These are phyloP conservation scores for Puya raimondii DNA, from an alignment of 176 grass and related monocot genomes.

Conservation along the genomic window DNA sequence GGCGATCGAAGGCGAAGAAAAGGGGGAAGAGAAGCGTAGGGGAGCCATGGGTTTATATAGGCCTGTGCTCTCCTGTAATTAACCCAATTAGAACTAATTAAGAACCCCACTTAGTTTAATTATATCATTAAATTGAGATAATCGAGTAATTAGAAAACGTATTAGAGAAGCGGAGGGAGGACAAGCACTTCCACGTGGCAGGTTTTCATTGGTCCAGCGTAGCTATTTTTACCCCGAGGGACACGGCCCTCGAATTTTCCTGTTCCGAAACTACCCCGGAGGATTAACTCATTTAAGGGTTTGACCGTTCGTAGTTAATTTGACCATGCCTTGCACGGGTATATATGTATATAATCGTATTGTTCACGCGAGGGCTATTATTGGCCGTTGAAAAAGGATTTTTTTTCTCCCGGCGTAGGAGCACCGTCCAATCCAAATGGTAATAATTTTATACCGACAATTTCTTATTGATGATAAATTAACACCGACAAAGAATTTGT, in stretches of 20 bases:
- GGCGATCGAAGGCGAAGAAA: conserved; percentile 18
- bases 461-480: too few species aligned
- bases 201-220: neutral
- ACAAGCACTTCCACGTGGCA: neutral
- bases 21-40: conserved; percentile 41
- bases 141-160: neutral
- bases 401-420: neutral
- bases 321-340: too few species aligned
- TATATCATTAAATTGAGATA: neutral
- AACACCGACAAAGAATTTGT: too few species aligned
- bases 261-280: too few species aligned
- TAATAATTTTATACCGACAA: too few species aligned
- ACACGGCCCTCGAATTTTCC: too few species aligned
- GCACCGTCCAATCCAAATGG: neutral
- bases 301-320: too few species aligned
- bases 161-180: neutral
- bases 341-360: too few species aligned
- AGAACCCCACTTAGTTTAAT: neutral
- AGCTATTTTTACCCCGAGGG: too few species aligned
- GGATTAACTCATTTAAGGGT: too few species aligned
- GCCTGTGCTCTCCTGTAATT: conserved; percentile 9
- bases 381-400: neutral
- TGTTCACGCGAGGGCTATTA: too few species aligned
- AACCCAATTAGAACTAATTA: conserved; percentile 3
- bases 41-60: conserved; percentile 55